Conservation (phyloP, 345 rosid genomes). For the Zanthoxylum bungeanum region DNA sequence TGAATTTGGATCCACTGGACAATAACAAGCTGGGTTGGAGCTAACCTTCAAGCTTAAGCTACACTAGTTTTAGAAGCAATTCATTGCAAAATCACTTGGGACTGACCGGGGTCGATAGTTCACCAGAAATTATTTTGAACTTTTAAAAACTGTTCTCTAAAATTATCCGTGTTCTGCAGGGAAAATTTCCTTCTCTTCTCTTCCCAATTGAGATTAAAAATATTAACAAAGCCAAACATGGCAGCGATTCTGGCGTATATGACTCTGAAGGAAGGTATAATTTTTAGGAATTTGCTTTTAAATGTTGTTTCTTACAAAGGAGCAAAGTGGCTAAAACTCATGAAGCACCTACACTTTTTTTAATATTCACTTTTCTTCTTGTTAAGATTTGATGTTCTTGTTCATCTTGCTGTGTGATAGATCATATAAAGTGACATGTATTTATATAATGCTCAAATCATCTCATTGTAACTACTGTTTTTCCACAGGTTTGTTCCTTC, state of each 20-base stretch:
- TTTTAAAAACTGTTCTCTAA: neutral
- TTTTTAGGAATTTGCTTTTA: neutral
- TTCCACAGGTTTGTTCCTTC: constrained; percentile 54
- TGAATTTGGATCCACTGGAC: neutral
- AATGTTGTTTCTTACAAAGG: neutral
- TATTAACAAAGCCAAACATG: constrained; percentile 65
- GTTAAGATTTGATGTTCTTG: neutral
- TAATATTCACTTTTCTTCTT: too few species aligned
- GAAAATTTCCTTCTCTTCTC: constrained; percentile 48
- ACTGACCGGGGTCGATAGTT: neutral
- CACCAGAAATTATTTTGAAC: neutral
- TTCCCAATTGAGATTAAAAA: constrained; percentile 80
- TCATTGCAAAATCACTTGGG: neutral
- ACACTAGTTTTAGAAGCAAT: too few species aligned
- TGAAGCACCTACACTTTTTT: neutral
- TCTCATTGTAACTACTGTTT: neutral
- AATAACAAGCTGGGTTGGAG: too few species aligned
- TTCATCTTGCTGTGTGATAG: neutral
- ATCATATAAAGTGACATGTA: too few species aligned
- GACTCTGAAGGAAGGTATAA: constrained; percentile 74
- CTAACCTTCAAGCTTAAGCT: neutral
- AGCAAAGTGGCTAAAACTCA: neutral
- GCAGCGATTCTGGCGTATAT: constrained; percentile 82
- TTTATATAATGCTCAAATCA: too few species aligned
- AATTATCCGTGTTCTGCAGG: constrained; percentile 35